Percentiles rank a stretch among this genome's conserved stretches.
These are phyloP conservation scores for Talaromyces thailandensis DNA, from an alignment of 495 filamentous ascomycete genomes.

Conservation along the genomic window DNA sequence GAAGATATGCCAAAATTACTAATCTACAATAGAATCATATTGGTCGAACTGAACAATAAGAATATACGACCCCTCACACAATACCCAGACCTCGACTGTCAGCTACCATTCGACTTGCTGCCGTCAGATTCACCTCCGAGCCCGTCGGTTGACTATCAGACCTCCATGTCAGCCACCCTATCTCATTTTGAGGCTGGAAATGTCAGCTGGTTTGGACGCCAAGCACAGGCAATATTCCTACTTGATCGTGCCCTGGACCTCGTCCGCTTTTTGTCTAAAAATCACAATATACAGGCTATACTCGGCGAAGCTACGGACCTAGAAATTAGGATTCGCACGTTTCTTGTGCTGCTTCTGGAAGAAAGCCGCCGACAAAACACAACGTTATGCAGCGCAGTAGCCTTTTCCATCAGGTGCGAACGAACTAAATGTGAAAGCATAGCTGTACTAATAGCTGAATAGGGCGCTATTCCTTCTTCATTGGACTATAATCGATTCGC, in stretches of 20 bases:
- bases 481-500: not conserved
- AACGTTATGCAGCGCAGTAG: not conserved
- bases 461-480: not conserved
- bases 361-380: not conserved
- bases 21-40: not conserved
- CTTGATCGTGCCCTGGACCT: not conserved
- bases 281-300: not conserved
- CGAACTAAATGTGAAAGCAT: not conserved
- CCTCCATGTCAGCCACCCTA: not conserved
- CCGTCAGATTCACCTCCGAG: not conserved
- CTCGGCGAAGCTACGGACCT: not conserved
- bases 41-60: not conserved
- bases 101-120: not conserved
- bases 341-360: not conserved
- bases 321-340: not conserved
- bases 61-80: not conserved
- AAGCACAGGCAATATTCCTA: not conserved
- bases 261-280: not conserved
- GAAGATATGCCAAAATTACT: not conserved
- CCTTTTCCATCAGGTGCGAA: slow-evolving; percentile 3
- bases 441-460: too few relatives aligned
- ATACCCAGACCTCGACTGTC: not conserved
- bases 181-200: not conserved
- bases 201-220: not conserved
- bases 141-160: not conserved